phyloP scores from a whole-genome alignment of 129 eudicot species.

The Centella asiatica region DNA sequence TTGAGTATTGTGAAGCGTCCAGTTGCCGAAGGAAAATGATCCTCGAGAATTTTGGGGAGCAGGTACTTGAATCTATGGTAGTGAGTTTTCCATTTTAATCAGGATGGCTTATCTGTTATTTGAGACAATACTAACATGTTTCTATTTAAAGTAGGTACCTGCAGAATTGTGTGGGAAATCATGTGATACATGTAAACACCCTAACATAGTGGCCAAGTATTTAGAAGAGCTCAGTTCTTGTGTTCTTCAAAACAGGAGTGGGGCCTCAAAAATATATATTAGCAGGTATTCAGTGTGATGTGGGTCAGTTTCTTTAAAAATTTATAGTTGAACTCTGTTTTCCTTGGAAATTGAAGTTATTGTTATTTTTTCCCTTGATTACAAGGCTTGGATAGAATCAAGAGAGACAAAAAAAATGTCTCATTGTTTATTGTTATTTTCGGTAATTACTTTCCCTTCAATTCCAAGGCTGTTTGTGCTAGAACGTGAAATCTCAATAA shows the following conservation, averaged over 20 bases:
- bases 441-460: no score
- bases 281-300: conserved; percentile 41
- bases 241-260: conserved; percentile 38
- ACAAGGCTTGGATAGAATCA: no score
- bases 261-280: conserved; percentile 50
- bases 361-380: no score
- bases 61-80: conserved; percentile 35
- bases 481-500: no score
- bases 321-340: neutral
- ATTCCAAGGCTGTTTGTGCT: no score
- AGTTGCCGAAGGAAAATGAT: conserved; percentile 91
- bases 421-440: no score
- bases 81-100: neutral
- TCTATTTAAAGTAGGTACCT: conserved; percentile 43
- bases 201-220: conserved; percentile 47
- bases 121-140: conserved; percentile 6
- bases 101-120: neutral
- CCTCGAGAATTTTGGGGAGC: conserved; percentile 82
- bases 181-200: conserved; percentile 89
- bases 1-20: conserved; percentile 76
- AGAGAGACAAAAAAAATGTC: no score
- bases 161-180: conserved; percentile 56
- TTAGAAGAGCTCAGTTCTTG: conserved; percentile 61
- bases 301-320: neutral
- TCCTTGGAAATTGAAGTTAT: no score